These are phyloP conservation scores for Pythium biforme DNA, from an alignment of 352 stramenopile genomes.

Conservation along the genomic window DNA sequence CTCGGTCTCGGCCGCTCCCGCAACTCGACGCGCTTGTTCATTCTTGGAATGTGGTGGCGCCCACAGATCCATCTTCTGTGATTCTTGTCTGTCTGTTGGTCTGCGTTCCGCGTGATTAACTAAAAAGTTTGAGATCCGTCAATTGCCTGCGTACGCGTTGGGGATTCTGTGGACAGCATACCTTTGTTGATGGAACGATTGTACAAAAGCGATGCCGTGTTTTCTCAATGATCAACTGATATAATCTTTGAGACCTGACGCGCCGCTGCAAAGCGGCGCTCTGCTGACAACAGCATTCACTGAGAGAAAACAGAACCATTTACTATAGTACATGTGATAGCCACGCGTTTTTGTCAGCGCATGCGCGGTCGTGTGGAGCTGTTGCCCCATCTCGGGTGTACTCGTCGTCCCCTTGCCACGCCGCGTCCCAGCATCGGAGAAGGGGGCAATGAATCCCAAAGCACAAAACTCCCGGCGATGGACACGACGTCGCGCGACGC, in stretches of 20 bases:
- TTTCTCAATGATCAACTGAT: constrained; percentile 79
- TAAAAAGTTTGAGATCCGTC: constrained; percentile 87
- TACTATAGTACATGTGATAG: neutral
- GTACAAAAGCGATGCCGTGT: neutral
- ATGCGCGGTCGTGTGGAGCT: too few species aligned
- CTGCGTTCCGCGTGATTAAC: constrained; percentile 65
- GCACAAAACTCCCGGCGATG: too few species aligned
- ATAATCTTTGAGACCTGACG: constrained; percentile 88
- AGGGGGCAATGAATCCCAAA: too few species aligned
- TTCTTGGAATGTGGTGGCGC: too few species aligned
- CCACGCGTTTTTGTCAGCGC: too few species aligned
- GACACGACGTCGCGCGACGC: too few species aligned
- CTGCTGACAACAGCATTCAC: constrained; percentile 56
- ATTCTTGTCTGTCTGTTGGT: neutral
- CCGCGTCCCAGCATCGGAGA: too few species aligned
- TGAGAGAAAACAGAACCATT: constrained; percentile 56
- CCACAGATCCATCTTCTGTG: neutral
- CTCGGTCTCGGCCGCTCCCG: neutral
- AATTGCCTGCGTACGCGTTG: constrained; percentile 32
- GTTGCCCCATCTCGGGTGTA: too few species aligned
- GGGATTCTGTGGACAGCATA: constrained; percentile 69
- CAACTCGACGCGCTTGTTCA: too few species aligned
- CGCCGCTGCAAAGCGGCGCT: constrained; percentile 20
- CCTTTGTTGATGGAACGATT: constrained; percentile 56
- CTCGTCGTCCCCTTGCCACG: too few species aligned